Percentiles rank a stretch among this genome's conserved stretches.
Conservation (phyloP, 2,329 filamentous ascomycete genomes). For the Pochonia chlamydosporia region DNA sequence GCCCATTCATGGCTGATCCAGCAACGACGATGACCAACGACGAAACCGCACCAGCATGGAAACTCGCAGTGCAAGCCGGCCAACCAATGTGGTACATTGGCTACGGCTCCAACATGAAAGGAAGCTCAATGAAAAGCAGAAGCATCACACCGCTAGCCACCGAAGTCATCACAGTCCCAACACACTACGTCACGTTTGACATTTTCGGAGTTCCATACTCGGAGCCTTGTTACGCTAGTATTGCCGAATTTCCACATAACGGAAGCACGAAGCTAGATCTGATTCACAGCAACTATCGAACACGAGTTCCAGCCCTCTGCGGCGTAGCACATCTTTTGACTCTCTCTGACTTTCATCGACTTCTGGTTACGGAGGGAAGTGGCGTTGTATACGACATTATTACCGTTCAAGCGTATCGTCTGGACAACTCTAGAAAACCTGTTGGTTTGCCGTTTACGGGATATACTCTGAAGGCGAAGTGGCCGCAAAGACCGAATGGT, state of each 20-base stretch:
- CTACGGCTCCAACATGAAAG: slow-evolving; percentile 10
- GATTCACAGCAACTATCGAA: neutral
- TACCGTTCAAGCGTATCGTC: slow-evolving; percentile 1
- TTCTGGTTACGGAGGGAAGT: slow-evolving; percentile 6
- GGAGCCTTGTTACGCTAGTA: slow-evolving; percentile 8
- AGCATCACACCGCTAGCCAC: slow-evolving; percentile 6
- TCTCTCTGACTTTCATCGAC: slow-evolving; percentile 3
- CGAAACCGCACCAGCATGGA: neutral
- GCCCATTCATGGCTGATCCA: too few relatives aligned
- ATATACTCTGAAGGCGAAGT: slow-evolving; percentile 7
- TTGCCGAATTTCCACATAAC: neutral
- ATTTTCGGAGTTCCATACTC: slow-evolving; percentile 9
- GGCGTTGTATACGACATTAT: slow-evolving; percentile 8
- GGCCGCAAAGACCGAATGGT: slow-evolving; percentile 7
- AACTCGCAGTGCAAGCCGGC: neutral
- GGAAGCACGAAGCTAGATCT: neutral
- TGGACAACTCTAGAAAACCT: neutral
- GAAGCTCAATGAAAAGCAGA: slow-evolving; percentile 5
- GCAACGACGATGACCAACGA: neutral
- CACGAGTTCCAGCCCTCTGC: slow-evolving; percentile 5
- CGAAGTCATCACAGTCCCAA: slow-evolving; percentile 6
- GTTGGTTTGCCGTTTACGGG: neutral
- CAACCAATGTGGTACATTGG: slow-evolving; percentile 6
- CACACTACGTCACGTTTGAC: slow-evolving; percentile 9
- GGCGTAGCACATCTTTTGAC: slow-evolving; percentile 5